Conservation (phyloP, 2,329 filamentous ascomycete genomes). For the Tolypocladium ovalisporum region DNA sequence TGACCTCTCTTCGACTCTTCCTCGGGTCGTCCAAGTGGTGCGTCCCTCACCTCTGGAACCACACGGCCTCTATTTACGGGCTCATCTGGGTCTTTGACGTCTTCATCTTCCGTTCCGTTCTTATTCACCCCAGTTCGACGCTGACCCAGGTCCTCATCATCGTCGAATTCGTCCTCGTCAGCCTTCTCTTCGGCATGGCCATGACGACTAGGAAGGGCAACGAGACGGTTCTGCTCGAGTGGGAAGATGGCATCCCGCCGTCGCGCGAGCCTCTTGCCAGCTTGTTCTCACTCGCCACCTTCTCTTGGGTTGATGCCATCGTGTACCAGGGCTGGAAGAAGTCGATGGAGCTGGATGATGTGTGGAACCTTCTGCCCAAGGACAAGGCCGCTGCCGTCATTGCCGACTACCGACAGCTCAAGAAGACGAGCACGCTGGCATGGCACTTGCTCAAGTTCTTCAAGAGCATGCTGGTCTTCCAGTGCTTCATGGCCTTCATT, state of each 20-base stretch:
- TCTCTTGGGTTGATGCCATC: conserved; percentile 82
- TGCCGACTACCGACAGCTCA: conserved; percentile 71
- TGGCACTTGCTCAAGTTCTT: conserved; percentile 81
- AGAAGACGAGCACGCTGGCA: conserved; percentile 68
- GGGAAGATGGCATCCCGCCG: conserved; percentile 79
- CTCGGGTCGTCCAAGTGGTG: conserved; percentile 53
- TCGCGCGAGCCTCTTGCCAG: conserved; percentile 82
- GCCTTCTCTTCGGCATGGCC: conserved; percentile 64
- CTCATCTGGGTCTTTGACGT: conserved; percentile 70
- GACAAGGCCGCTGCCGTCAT: conserved; percentile 81
- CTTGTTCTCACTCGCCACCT: conserved; percentile 76
- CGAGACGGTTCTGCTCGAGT: conserved; percentile 76
- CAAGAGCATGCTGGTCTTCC: conserved; percentile 60
- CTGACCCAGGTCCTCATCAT: conserved; percentile 55
- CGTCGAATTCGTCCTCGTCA: conserved; percentile 63
- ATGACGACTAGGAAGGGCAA: conserved; percentile 84
- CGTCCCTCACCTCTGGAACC: conserved; percentile 76
- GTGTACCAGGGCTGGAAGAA: conserved; percentile 83
- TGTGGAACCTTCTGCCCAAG: conserved; percentile 83
- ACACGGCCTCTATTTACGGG: conserved; percentile 77
- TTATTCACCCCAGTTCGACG: conserved; percentile 63
- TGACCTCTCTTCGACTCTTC: conserved; percentile 63
- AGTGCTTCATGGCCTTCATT: conserved; percentile 70
- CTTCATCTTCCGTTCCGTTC: conserved; percentile 70
- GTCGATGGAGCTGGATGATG: conserved; percentile 69